Evolutionary conservation across 2,329 filamentous ascomycete species (phyloP).

Genomic region (Fusarium sarcochroum): DNA sequence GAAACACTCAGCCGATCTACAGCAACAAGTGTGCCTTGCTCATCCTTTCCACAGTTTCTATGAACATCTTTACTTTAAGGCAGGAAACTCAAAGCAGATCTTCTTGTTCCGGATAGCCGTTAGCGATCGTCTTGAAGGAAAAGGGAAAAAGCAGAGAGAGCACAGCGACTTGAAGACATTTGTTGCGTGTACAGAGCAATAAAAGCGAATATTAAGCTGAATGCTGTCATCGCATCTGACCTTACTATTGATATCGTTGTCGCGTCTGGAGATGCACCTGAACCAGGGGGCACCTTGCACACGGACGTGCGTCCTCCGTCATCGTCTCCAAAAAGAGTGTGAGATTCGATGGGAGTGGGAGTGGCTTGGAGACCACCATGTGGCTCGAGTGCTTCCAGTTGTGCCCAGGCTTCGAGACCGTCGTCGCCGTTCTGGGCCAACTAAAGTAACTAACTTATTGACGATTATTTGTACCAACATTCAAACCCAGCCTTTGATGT

Average conservation of each 20-base stretch:
- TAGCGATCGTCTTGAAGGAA: not conserved
- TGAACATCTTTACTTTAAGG: constrained; percentile 11
- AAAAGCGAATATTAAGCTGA: constrained; percentile 3
- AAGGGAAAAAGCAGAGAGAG: not conserved
- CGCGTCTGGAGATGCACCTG: constrained; percentile 7
- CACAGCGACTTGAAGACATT: not conserved
- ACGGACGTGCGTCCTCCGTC: constrained; percentile 26
- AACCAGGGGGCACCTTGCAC: constrained; percentile 31
- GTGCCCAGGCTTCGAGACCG: constrained; percentile 25
- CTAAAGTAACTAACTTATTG: constrained; percentile 18
- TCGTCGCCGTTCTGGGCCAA: constrained; percentile 16
- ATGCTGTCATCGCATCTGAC: constrained; percentile 38
- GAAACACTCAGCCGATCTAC: constrained; percentile 26
- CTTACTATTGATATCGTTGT: constrained; percentile 17
- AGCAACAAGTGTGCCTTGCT: constrained; percentile 30
- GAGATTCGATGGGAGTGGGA: constrained; percentile 16
- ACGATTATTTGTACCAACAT: constrained; percentile 6
- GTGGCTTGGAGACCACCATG: constrained; percentile 27
- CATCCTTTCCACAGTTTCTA: not conserved
- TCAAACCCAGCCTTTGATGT: constrained; percentile 1
- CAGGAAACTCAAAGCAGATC: constrained; percentile 16
- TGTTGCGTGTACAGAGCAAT: not conserved
- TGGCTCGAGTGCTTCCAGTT: constrained; percentile 24
- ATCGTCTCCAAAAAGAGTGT: constrained; percentile 13
- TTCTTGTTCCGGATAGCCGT: constrained; percentile 6